Evolutionary conservation across 2,329 filamentous ascomycete species (phyloP).

Genomic region (Nigrospora sphaerica): DNA sequence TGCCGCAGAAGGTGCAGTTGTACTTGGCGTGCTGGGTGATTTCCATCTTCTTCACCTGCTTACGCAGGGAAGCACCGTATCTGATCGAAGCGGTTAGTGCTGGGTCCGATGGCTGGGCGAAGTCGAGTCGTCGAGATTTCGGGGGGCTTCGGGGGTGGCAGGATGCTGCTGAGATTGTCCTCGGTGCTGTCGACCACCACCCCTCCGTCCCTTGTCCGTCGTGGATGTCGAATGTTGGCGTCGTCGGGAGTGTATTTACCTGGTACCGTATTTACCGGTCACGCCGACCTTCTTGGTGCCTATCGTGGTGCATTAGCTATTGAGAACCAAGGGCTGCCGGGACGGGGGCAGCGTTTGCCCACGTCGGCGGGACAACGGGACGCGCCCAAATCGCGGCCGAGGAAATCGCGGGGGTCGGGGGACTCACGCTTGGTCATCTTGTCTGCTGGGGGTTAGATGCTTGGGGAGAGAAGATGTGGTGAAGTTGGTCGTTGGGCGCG

Average conservation of each 20-base stretch:
- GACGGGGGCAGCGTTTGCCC: conserved; percentile 6
- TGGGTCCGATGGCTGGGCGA: too few species aligned
- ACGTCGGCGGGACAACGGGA: not conserved
- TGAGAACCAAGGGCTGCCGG: conserved; percentile 13
- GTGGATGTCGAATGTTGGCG: not conserved
- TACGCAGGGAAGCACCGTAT: conserved; percentile 98
- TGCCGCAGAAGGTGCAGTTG: conserved; percentile 82
- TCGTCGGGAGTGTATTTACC: conserved; percentile 52
- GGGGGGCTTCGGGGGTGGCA: too few species aligned
- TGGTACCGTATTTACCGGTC: conserved; percentile 97
- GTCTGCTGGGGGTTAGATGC: conserved; percentile 9
- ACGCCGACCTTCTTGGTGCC: conserved; percentile 97
- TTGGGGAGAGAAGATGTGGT: conserved; percentile 9
- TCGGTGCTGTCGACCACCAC: too few species aligned
- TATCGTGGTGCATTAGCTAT: conserved; percentile 14
- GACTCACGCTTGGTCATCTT: conserved; percentile 13
- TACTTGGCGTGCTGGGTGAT: conserved; percentile 97
- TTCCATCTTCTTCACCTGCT: conserved; percentile 99
- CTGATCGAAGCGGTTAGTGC: conserved; percentile 30
- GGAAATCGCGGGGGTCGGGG: conserved; percentile 10
- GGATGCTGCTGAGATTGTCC: too few species aligned
- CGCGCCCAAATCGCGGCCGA: conserved; percentile 16
- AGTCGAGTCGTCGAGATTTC: too few species aligned
- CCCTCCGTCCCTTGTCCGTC: too few species aligned
- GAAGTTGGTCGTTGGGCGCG: conserved; percentile 1